Conservation (phyloP, 169 alveolate species). For the Eimeria mitis region DNA sequence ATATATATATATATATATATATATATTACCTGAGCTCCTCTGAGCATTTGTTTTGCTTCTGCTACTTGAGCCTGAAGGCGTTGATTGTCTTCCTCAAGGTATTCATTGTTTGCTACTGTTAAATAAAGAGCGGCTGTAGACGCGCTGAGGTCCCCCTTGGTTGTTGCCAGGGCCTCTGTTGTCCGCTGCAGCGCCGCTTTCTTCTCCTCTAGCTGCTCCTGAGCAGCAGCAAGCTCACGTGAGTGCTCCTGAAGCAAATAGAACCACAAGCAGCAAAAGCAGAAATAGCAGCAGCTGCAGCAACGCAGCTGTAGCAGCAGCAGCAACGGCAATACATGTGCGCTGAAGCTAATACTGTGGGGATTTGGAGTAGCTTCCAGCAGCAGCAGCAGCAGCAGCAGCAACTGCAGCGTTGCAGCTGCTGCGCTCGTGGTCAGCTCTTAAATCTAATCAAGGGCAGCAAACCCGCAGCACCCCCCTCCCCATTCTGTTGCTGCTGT, state of each 20-base stretch:
- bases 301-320: not conserved
- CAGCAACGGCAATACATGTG: too few relatives aligned
- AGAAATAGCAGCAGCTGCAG: not conserved
- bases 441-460: not conserved
- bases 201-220: constrained; percentile 17
- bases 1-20: too few relatives aligned
- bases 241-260: constrained; percentile 22
- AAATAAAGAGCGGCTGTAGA: constrained; percentile 20
- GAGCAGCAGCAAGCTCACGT: constrained; percentile 45
- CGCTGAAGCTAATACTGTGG: too few relatives aligned
- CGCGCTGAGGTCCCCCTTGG: constrained; percentile 22
- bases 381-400: not conserved
- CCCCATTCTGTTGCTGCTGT: not conserved
- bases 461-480: not conserved
- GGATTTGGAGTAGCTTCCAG: not conserved
- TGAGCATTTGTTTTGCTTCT: constrained; percentile 36
- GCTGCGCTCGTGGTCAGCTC: not conserved
- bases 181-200: constrained; percentile 55
- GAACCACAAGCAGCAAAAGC: not conserved
- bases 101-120: constrained; percentile 34
- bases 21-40: constrained; percentile 69
- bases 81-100: constrained; percentile 6
- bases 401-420: not conserved
- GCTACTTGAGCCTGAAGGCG: not conserved
- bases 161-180: constrained; percentile 8